Evolutionary conservation across 331 rosid species (phyloP).

Genomic region (Saraca asoca): DNA sequence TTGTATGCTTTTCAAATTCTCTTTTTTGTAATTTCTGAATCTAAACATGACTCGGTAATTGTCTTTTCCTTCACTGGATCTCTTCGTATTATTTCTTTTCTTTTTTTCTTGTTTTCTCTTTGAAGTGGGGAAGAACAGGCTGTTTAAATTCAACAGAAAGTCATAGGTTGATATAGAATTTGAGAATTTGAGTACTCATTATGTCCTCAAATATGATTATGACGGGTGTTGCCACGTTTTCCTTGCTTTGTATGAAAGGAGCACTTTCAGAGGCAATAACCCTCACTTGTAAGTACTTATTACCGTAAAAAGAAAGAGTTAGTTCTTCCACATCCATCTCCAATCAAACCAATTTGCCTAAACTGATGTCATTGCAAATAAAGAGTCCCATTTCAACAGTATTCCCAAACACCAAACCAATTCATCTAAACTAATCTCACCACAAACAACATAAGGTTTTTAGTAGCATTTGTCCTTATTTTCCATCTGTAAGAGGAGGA

Average conservation of each 20-base stretch:
- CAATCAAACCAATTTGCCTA: too few species aligned
- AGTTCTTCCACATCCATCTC: too few species aligned
- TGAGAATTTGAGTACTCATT: background rate
- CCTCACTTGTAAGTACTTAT: background rate
- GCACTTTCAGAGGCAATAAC: too few species aligned
- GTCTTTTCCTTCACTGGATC: too few species aligned
- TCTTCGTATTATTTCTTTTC: background rate
- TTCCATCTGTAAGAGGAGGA: too few species aligned
- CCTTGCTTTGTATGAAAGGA: background rate
- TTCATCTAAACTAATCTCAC: too few species aligned
- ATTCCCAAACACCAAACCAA: too few species aligned
- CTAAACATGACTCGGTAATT: background rate
- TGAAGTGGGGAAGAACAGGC: background rate
- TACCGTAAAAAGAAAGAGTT: background rate
- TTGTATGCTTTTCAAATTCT: too few species aligned
- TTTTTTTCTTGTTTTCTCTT: background rate
- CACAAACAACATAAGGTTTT: too few species aligned
- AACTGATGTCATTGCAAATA: too few species aligned
- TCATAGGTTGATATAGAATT: background rate
- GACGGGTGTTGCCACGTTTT: background rate
- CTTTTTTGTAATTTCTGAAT: background rate
- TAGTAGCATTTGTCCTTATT: too few species aligned
- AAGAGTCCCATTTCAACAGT: too few species aligned
- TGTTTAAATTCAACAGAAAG: background rate
- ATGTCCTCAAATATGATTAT: background rate